Evolutionary conservation across 2,329 filamentous ascomycete species (phyloP).

Genomic region (Neospermospora avenae): DNA sequence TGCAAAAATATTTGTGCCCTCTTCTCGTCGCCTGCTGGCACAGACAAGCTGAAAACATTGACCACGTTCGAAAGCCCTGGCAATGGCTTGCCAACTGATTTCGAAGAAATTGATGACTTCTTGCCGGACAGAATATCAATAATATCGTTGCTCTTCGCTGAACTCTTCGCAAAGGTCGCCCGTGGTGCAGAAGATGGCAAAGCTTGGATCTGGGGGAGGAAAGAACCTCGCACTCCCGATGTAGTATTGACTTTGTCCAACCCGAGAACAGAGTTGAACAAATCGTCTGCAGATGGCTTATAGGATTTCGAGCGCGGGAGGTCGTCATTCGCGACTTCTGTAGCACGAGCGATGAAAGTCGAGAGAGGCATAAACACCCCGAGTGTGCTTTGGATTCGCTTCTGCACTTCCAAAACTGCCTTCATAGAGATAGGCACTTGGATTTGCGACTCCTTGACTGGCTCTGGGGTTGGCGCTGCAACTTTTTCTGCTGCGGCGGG

Average conservation of each 20-base stretch:
- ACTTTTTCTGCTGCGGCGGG: conserved; percentile 34
- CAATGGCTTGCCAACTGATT: conserved; percentile 33
- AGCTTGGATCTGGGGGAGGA: conserved; percentile 69
- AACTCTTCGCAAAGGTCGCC: conserved; percentile 31
- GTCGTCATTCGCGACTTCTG: conserved; percentile 82
- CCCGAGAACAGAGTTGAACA: conserved; percentile 87
- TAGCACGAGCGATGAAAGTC: conserved; percentile 81
- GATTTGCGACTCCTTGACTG: conserved; percentile 54
- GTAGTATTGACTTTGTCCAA: conserved; percentile 50
- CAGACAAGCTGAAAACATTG: conserved; percentile 80
- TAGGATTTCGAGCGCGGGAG: conserved; percentile 65
- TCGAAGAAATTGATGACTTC: conserved; percentile 31
- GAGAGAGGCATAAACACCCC: conserved; percentile 80
- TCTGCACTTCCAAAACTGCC: conserved; percentile 76
- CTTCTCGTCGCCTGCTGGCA: conserved; percentile 76
- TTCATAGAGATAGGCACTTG: conserved; percentile 74
- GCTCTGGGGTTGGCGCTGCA: conserved; percentile 39
- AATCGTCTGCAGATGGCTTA: conserved; percentile 70
- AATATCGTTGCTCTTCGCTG: conserved; percentile 63
- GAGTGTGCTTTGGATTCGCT: conserved; percentile 71
- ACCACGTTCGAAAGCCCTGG: conserved; percentile 52
- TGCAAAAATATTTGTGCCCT: conserved; percentile 80
- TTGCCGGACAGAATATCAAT: conserved; percentile 72
- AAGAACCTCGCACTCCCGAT: conserved; percentile 55
- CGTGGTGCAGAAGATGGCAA: conserved; percentile 46